Percentiles rank a stretch among this genome's conserved stretches.
Conservation (phyloP, 2,329 filamentous ascomycete species). For the Monilinia aucupariae region DNA sequence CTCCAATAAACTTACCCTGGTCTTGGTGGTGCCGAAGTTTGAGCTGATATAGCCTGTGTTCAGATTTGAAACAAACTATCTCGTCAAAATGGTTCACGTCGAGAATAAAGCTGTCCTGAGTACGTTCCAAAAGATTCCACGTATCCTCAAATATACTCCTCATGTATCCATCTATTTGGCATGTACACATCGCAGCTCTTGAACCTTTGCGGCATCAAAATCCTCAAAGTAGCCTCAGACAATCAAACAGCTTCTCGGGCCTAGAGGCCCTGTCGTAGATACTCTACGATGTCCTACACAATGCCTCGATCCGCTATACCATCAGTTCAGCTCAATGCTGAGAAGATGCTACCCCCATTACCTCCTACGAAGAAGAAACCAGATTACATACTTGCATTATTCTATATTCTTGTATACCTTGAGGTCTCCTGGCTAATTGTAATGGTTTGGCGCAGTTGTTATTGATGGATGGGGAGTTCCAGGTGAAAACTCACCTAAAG, state of each 20-base stretch:
- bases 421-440: slow-evolving; percentile 56
- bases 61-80: slow-evolving; percentile 15
- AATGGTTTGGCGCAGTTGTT: slow-evolving; percentile 66
- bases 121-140: slow-evolving; percentile 39
- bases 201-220: too few relatives aligned
- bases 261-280: too few relatives aligned
- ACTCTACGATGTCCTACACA: not conserved
- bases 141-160: slow-evolving; percentile 27
- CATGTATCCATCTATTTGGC: slow-evolving; percentile 6
- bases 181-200: not conserved
- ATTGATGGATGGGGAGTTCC: slow-evolving; percentile 98
- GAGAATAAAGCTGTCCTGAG: slow-evolving; percentile 66
- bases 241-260: too few relatives aligned
- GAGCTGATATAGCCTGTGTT: slow-evolving; percentile 16
- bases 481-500: slow-evolving; percentile 68
- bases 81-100: slow-evolving; percentile 49
- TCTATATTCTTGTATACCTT: slow-evolving; percentile 51
- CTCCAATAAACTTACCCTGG: not conserved
- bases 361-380: slow-evolving; percentile 6
- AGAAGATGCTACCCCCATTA: slow-evolving; percentile 12
- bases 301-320: slow-evolving; percentile 15
- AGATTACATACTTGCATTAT: slow-evolving; percentile 41
- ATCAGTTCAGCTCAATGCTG: slow-evolving; percentile 15
- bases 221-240: too few relatives aligned
- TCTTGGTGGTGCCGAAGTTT: slow-evolving; percentile 21